These are phyloP conservation scores for Metarhizium anisopliae DNA, from an alignment of 2,329 filamentous ascomycete genomes.

Conservation along the genomic window DNA sequence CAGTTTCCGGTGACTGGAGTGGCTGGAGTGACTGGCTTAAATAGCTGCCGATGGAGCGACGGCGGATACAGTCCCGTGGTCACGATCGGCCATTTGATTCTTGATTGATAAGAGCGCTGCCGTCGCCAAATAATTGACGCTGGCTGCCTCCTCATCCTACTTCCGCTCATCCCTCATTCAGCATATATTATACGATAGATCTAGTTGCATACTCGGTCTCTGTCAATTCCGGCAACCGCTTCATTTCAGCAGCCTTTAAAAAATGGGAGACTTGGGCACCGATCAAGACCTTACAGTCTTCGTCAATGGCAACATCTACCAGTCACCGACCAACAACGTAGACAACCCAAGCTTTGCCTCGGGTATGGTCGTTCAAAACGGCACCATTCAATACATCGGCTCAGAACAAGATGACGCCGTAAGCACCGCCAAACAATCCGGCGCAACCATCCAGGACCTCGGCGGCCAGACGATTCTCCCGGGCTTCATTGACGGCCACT, in stretches of 20 bases:
- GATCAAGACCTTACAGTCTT: slow-evolving; percentile 7
- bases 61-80: not conserved
- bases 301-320: slow-evolving; percentile 14
- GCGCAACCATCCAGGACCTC: slow-evolving; percentile 18
- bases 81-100: not conserved
- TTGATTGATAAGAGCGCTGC: not conserved
- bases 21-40: too few species aligned
- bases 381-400: slow-evolving; percentile 25
- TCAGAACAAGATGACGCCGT: slow-evolving; percentile 16
- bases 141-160: not conserved
- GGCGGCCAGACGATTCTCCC: slow-evolving; percentile 34
- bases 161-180: not conserved
- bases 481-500: slow-evolving; percentile 49
- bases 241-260: not conserved
- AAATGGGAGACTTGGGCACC: slow-evolving; percentile 6
- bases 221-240: not conserved
- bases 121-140: not conserved
- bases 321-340: slow-evolving; percentile 2
- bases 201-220: not conserved
- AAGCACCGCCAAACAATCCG: slow-evolving; percentile 14
- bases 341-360: slow-evolving; percentile 8
- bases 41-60: not conserved
- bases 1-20: too few species aligned
- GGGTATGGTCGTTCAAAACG: slow-evolving; percentile 25
- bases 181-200: not conserved